Percentiles rank a stretch among this genome's conserved stretches.
phyloP scores from a whole-genome alignment of 495 filamentous ascomycete species.

The Podospora pseudopauciseta region DNA sequence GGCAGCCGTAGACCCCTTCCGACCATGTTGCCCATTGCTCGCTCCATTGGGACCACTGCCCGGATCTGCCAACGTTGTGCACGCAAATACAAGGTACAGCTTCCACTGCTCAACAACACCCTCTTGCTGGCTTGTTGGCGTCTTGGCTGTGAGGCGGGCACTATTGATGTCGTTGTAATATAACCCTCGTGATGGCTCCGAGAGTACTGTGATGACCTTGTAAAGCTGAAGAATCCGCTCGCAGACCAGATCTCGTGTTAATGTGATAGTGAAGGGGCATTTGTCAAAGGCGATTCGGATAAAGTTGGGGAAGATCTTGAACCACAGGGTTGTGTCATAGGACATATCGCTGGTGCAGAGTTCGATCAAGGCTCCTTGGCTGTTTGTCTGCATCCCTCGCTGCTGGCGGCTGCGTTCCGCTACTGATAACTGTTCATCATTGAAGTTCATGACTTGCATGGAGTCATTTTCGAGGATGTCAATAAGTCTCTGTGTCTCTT shows the following conservation, averaged over 20 bases:
- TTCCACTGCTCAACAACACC: conserved; percentile 97
- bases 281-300: conserved; percentile 86
- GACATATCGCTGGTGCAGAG: conserved; percentile 93
- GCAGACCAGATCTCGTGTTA: conserved; percentile 88
- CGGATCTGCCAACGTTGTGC: conserved; percentile 85
- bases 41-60: conserved; percentile 58
- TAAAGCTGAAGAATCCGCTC: conserved; percentile 90
- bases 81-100: conserved; percentile 95
- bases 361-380: conserved; percentile 83
- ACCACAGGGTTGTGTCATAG: conserved; percentile 93
- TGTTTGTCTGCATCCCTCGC: conserved; percentile 80
- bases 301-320: conserved; percentile 95
- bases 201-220: conserved; percentile 70
- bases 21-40: conserved; percentile 70
- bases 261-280: conserved; percentile 83
- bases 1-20: conserved; percentile 71
- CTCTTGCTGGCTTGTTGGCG: conserved; percentile 73
- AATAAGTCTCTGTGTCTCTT: conserved; percentile 67
- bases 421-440: conserved; percentile 87
- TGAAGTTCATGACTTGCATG: conserved; percentile 81
- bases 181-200: conserved; percentile 63
- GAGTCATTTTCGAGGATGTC: conserved; percentile 89
- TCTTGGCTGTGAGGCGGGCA: conserved; percentile 48
- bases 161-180: conserved; percentile 50
- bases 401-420: conserved; percentile 91